These are phyloP conservation scores for Falciphora oryzae DNA, from an alignment of 2,329 filamentous ascomycete species.

Conservation along the genomic window DNA sequence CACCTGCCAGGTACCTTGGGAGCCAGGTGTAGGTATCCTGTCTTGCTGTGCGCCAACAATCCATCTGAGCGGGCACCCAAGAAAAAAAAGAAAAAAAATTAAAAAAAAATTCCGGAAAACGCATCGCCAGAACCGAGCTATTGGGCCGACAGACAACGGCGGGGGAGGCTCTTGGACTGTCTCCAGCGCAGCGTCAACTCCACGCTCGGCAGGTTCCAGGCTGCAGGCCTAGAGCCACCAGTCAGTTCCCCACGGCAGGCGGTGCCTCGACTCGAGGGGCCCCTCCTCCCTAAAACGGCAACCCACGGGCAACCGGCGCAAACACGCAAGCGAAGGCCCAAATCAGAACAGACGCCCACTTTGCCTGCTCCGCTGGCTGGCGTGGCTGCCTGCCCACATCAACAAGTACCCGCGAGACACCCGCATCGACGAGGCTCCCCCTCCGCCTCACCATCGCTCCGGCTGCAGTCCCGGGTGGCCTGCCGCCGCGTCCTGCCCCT, in stretches of 20 bases:
- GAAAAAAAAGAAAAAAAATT: too few relatives aligned
- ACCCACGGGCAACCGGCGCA: not conserved
- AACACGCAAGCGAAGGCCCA: not conserved
- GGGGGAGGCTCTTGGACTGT: too few relatives aligned
- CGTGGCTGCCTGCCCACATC: too few relatives aligned
- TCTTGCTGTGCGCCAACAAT: too few relatives aligned
- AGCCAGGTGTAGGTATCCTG: too few relatives aligned
- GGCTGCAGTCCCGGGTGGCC: not conserved
- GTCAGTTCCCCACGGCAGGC: constrained; percentile 1
- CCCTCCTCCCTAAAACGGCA: not conserved
- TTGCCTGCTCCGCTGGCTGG: not conserved
- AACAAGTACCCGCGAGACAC: too few relatives aligned
- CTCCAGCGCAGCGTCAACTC: too few relatives aligned
- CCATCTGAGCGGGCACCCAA: too few relatives aligned
- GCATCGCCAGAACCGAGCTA: too few relatives aligned
- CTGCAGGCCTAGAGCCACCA: not conserved
- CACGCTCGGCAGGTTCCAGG: not conserved
- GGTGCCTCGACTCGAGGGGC: not conserved
- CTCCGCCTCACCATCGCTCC: not conserved
- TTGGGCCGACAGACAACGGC: too few relatives aligned
- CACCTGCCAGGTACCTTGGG: not conserved
- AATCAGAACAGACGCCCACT: not conserved
- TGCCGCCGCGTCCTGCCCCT: not conserved
- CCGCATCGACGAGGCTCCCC: too few relatives aligned
- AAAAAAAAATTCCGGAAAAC: too few relatives aligned